Percentiles rank a stretch among this genome's conserved stretches.
phyloP scores from a whole-genome alignment of 768 basidiomycete genomes.

The Boletus pseudo-olivaceus region DNA sequence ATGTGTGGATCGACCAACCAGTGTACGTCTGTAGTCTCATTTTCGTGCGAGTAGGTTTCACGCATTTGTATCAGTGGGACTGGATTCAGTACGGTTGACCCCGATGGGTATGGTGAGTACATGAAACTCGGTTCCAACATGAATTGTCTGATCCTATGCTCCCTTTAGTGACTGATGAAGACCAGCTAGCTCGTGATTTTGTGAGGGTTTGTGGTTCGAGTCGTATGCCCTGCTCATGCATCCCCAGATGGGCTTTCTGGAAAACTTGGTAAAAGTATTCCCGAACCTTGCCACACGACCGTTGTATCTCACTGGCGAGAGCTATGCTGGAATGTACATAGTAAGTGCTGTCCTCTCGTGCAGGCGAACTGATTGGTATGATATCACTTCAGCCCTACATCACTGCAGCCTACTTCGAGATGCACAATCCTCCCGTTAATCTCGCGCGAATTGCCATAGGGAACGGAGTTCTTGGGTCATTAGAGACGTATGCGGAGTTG shows the following conservation, averaged over 20 bases:
- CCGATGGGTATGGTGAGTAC: slow-evolving; percentile 49
- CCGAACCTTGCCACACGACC: slow-evolving; percentile 64
- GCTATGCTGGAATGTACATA: slow-evolving; percentile 70
- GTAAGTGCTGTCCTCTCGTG: slow-evolving; percentile 39
- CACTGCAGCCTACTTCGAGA: slow-evolving; percentile 61
- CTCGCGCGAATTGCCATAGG: slow-evolving; percentile 67
- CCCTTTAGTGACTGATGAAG: slow-evolving; percentile 50
- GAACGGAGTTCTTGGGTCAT: slow-evolving; percentile 50
- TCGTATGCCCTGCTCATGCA: background rate
- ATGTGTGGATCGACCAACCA: slow-evolving; percentile 64
- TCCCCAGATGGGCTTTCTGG: slow-evolving; percentile 62
- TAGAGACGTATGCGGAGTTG: slow-evolving; percentile 45
- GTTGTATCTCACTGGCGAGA: slow-evolving; percentile 68
- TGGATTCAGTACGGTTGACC: slow-evolving; percentile 62
- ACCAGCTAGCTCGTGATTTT: slow-evolving; percentile 53
- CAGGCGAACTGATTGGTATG: background rate
- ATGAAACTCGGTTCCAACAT: background rate
- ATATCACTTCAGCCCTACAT: slow-evolving; percentile 61
- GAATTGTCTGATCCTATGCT: background rate
- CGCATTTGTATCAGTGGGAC: slow-evolving; percentile 42
- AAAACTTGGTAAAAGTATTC: slow-evolving; percentile 70
- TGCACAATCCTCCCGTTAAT: slow-evolving; percentile 60
- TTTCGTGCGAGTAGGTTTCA: background rate
- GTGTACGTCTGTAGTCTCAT: slow-evolving; percentile 33
- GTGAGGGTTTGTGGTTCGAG: slow-evolving; percentile 31